phyloP scores from a whole-genome alignment of 75 land plant species.

The Cunninghamia lanceolata region DNA sequence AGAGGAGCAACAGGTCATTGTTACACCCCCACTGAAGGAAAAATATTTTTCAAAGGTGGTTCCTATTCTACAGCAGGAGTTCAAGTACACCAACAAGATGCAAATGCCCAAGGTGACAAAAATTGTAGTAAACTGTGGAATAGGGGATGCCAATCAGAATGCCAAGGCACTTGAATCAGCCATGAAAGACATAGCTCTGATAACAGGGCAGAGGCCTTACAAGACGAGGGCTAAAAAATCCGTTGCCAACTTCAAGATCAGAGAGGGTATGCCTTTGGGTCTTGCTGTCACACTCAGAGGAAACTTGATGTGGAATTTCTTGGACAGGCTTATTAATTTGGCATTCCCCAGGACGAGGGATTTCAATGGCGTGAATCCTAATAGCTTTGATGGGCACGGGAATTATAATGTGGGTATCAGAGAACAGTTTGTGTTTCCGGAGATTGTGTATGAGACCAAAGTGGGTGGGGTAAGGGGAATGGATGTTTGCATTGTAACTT shows the following conservation, averaged over 20 bases:
- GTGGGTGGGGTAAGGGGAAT: slow-evolving; percentile 78
- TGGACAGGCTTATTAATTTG: slow-evolving; percentile 86
- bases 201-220: slow-evolving; percentile 86
- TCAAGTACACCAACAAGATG: slow-evolving; percentile 49
- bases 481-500: slow-evolving; percentile 84
- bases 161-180: slow-evolving; percentile 80
- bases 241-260: slow-evolving; percentile 84
- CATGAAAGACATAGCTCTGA: slow-evolving; percentile 61
- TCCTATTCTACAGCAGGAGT: slow-evolving; percentile 76
- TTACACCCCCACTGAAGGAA: slow-evolving; percentile 50
- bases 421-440: slow-evolving; percentile 90
- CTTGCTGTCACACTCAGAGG: slow-evolving; percentile 85
- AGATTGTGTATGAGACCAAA: slow-evolving; percentile 60
- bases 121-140: slow-evolving; percentile 89
- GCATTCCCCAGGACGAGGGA: slow-evolving; percentile 89
- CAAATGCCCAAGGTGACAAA: slow-evolving; percentile 89
- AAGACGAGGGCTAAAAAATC: slow-evolving; percentile 78
- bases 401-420: slow-evolving; percentile 79
- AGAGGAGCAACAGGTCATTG: slow-evolving; percentile 29
- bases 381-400: slow-evolving; percentile 96
- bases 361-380: slow-evolving; percentile 83
- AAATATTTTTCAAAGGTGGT: slow-evolving; percentile 70
- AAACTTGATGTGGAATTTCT: slow-evolving; percentile 90
- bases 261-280: slow-evolving; percentile 82
- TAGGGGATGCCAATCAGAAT: slow-evolving; percentile 93